Percentiles rank a stretch among this genome's conserved stretches.
Evolutionary conservation across 768 basidiomycete species (phyloP).

Genomic region (Butyriboletus loyo): DNA sequence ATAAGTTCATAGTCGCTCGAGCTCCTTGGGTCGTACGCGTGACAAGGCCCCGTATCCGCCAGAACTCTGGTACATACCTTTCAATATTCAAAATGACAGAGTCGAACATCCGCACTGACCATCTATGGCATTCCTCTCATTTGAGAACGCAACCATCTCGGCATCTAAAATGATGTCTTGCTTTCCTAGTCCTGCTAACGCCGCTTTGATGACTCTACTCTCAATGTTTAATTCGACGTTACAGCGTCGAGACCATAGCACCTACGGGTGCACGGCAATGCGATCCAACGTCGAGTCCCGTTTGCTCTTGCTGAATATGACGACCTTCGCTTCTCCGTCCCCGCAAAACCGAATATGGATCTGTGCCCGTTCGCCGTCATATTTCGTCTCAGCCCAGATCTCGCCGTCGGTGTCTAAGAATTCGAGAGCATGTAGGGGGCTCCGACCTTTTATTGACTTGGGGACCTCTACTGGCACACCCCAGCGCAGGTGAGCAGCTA

Average conservation of each 20-base stretch:
- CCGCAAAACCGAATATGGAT: slow-evolving; percentile 67
- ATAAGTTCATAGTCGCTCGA: slow-evolving; percentile 33
- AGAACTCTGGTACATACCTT: slow-evolving; percentile 55
- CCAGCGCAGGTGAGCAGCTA: slow-evolving; percentile 39
- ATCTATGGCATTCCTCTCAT: slow-evolving; percentile 53
- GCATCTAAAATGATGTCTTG: slow-evolving; percentile 66
- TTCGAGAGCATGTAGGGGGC: slow-evolving; percentile 54
- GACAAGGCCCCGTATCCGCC: slow-evolving; percentile 64
- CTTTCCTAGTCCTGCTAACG: slow-evolving; percentile 46
- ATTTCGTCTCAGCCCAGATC: slow-evolving; percentile 90
- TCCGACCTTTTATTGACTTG: slow-evolving; percentile 74
- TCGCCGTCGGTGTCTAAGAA: slow-evolving; percentile 21
- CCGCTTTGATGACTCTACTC: slow-evolving; percentile 54
- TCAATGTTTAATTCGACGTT: not conserved
- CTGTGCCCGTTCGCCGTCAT: slow-evolving; percentile 93
- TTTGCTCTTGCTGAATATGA: slow-evolving; percentile 86
- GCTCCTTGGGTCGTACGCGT: slow-evolving; percentile 55
- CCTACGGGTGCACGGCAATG: slow-evolving; percentile 53
- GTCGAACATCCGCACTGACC: slow-evolving; percentile 43
- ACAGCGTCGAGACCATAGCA: not conserved
- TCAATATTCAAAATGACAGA: slow-evolving; percentile 2
- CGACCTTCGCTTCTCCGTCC: slow-evolving; percentile 46
- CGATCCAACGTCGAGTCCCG: slow-evolving; percentile 81
- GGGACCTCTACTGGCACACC: slow-evolving; percentile 75
- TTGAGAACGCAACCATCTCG: slow-evolving; percentile 86